phyloP scores from a whole-genome alignment of 2,329 filamentous ascomycete genomes.

The Camptophora hylomeconis region DNA sequence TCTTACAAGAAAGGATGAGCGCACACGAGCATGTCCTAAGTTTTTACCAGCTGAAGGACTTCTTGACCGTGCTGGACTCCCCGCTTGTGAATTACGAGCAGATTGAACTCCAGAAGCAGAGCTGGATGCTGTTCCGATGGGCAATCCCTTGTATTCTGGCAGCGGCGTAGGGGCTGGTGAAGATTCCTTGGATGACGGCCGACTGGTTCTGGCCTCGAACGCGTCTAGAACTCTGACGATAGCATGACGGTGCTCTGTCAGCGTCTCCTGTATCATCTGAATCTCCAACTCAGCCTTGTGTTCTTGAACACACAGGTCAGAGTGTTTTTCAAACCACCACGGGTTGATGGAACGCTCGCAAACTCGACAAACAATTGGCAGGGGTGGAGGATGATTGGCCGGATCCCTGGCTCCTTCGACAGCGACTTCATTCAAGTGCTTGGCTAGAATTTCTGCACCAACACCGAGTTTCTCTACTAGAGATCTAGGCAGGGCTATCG shows the following conservation, averaged over 20 bases:
- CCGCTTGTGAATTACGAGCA: conserved; percentile 52
- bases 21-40: conserved; percentile 80
- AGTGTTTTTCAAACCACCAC: conserved; percentile 99
- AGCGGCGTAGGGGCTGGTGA: conserved; percentile 28
- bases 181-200: conserved; percentile 42
- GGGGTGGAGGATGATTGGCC: conserved; percentile 63
- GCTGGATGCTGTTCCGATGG: conserved; percentile 56
- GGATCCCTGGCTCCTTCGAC: conserved; percentile 68
- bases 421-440: conserved; percentile 79
- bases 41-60: conserved; percentile 45
- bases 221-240: conserved; percentile 94
- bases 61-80: conserved; percentile 46
- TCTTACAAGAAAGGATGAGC: conserved; percentile 87
- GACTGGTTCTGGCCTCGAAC: conserved; percentile 64
- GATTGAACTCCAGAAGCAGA: conserved; percentile 58
- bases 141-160: conserved; percentile 70
- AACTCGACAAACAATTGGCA: conserved; percentile 83
- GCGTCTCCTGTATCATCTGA: conserved; percentile 82
- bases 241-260: conserved; percentile 82
- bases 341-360: conserved; percentile 94
- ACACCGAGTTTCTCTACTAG: conserved; percentile 90
- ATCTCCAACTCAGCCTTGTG: conserved; percentile 97
- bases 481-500: conserved; percentile 79
- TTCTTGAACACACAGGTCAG: conserved; percentile 87
- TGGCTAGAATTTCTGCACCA: conserved; percentile 85